Base-by-base conservation (phyloP, 2,329 filamentous ascomycete species). In the Teratosphaeria destructans region DNA sequence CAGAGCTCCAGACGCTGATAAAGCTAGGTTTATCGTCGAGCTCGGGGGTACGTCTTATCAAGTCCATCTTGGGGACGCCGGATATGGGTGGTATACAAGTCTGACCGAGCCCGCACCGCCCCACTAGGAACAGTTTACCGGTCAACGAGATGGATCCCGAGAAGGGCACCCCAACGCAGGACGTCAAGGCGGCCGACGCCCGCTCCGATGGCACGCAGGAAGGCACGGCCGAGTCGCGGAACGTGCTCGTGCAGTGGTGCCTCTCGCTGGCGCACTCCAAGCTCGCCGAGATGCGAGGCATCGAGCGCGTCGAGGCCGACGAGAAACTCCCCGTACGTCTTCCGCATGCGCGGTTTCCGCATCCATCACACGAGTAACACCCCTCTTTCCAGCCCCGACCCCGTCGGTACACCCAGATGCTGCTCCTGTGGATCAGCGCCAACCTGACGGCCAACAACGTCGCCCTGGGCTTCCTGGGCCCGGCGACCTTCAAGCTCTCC, bases 381-480 rank as follows among this genome's bases (percentile, higher is more conserved):
- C 39, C 39, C 39, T 47, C 39, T 16, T 16, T 7, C 39, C 43
- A 47, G 43, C 43, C 43, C 11, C 2, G 11, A 14, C 43, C 43
- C 43, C 43, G 43, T n/a, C 43, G 3, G 7, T 47, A 47, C 43
- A 47, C 14, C 43, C 62, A 65, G 43, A 65, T 65, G 61, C 47
- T 59, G 10, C 26, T 64, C 29, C 59, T 65, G 23, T 65, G 64
- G 63, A 58, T 62, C 54, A 60, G 59, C 32, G 62, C 60, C 10
- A 64, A 65, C 52, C 19, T 64, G 14, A 59, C 59, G 5, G 53
- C 59, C 35, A 77, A 75, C 61, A 78, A 77, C 56, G 71, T 77
- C 29, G 68, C 73, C 23, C 68, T 75, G 7, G 76, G 75, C 8
- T 70, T 77, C n/a, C 66, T 76, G 23, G 75, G 76, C 6, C 76